These are phyloP conservation scores for Penicillium waksmanii DNA, from an alignment of 495 filamentous ascomycete species.

Conservation along the genomic window DNA sequence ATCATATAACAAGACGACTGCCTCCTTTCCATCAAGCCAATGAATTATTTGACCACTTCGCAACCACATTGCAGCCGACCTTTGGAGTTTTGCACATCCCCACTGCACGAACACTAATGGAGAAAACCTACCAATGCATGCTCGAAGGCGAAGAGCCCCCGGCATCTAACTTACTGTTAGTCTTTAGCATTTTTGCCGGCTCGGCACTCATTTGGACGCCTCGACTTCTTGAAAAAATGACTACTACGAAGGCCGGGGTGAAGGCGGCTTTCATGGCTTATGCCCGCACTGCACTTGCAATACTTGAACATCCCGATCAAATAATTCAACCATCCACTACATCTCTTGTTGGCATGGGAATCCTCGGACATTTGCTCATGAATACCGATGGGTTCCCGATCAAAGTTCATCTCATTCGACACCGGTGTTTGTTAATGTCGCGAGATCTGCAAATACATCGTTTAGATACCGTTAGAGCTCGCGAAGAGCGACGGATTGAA, in stretches of 20 bases:
- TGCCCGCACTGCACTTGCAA: constrained; percentile 19
- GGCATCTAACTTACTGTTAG: constrained; percentile 18
- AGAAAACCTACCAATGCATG: constrained; percentile 27
- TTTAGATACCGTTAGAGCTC: constrained; percentile 28
- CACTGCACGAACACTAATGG: constrained; percentile 22
- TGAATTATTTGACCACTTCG: constrained; percentile 31
- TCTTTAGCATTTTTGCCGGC: constrained; percentile 33
- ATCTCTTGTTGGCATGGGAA: constrained; percentile 28
- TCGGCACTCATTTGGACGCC: constrained; percentile 29
- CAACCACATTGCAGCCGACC: constrained; percentile 23
- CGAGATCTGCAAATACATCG: constrained; percentile 31
- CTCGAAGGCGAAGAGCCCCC: constrained; percentile 23
- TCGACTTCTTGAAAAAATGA: constrained; percentile 21
- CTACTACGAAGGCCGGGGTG: constrained; percentile 24
- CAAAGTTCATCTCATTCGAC: constrained; percentile 26
- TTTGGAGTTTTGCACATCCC: constrained; percentile 35
- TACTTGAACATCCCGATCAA: constrained; percentile 27
- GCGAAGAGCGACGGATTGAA: constrained; percentile 27
- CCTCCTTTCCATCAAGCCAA: constrained; percentile 30
- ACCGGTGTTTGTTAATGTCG: constrained; percentile 30
- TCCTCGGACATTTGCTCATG: constrained; percentile 22
- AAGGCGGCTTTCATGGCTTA: constrained; percentile 29
- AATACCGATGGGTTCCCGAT: constrained; percentile 28
- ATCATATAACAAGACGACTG: constrained; percentile 18
- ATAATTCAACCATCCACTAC: constrained; percentile 27